These are phyloP conservation scores for Populus tomentosa DNA, from an alignment of 441 rosid genomes.

Conservation along the genomic window DNA sequence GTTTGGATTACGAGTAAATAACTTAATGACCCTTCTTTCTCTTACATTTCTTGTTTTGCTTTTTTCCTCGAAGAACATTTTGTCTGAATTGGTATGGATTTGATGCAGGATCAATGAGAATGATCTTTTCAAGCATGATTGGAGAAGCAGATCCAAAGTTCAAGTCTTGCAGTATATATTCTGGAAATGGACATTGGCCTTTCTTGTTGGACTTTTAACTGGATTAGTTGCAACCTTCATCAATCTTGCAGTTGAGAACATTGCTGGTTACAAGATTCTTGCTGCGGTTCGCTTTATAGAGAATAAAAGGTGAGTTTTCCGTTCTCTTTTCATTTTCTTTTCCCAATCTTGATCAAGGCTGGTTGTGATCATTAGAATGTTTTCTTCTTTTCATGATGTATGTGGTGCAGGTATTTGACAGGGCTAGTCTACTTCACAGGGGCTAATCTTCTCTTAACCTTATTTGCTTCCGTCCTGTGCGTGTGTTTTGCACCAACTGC, in stretches of 20 bases:
- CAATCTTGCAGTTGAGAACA: slow-evolving; percentile 88
- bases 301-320: slow-evolving; percentile 43
- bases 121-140: slow-evolving; percentile 90
- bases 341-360: neutral
- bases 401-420: slow-evolving; percentile 50
- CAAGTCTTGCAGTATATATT: slow-evolving; percentile 84
- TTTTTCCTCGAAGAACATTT: neutral
- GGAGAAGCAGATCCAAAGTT: slow-evolving; percentile 84
- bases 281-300: slow-evolving; percentile 57
- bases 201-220: slow-evolving; percentile 76
- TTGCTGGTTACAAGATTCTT: slow-evolving; percentile 89
- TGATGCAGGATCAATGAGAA: slow-evolving; percentile 79
- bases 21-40: neutral
- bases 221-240: slow-evolving; percentile 83
- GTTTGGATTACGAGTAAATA: slow-evolving; percentile 85
- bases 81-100: neutral
- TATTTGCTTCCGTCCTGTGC: slow-evolving; percentile 63
- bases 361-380: neutral
- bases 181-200: slow-evolving; percentile 79
- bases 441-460: slow-evolving; percentile 55
- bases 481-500: slow-evolving; percentile 91
- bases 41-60: neutral
- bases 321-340: neutral
- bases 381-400: neutral
- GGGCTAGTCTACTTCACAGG: slow-evolving; percentile 62